phyloP scores from a whole-genome alignment of 192 early-diverging fungal species.

The Backusella liffmaniae region DNA sequence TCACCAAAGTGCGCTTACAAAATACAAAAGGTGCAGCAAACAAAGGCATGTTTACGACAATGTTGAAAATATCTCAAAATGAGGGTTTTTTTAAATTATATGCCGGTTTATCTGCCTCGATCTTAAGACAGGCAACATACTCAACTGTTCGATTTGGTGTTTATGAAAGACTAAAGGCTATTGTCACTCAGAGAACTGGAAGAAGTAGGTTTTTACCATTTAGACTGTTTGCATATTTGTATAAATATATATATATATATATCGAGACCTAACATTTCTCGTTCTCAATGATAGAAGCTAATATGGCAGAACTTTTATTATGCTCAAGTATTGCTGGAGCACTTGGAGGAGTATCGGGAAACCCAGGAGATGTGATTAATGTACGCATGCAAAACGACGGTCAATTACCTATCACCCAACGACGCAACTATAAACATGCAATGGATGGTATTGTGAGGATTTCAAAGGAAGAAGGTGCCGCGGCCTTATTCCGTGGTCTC shows the following conservation, averaged over 20 bases:
- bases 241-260: background rate
- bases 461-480: slow-evolving; percentile 67
- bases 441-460: slow-evolving; percentile 74
- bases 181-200: slow-evolving; percentile 34
- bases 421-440: slow-evolving; percentile 75
- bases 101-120: slow-evolving; percentile 57
- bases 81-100: slow-evolving; percentile 27
- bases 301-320: slow-evolving; percentile 33
- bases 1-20: slow-evolving; percentile 83
- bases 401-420: slow-evolving; percentile 53
- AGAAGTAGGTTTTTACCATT: slow-evolving; percentile 38
- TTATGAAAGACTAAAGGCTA: slow-evolving; percentile 67
- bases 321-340: slow-evolving; percentile 47
- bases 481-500: slow-evolving; percentile 83
- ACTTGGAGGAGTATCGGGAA: slow-evolving; percentile 67
- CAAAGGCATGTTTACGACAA: slow-evolving; percentile 58
- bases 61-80: slow-evolving; percentile 56
- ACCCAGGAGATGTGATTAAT: slow-evolving; percentile 76
- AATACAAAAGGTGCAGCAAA: slow-evolving; percentile 29
- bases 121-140: slow-evolving; percentile 74
- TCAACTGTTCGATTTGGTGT: slow-evolving; percentile 75
- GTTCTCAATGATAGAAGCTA: slow-evolving; percentile 1
- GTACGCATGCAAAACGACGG: slow-evolving; percentile 82
- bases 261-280: background rate
- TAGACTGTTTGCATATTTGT: background rate